phyloP scores from a whole-genome alignment of 331 rosid genomes.

The Quercus lobata region DNA sequence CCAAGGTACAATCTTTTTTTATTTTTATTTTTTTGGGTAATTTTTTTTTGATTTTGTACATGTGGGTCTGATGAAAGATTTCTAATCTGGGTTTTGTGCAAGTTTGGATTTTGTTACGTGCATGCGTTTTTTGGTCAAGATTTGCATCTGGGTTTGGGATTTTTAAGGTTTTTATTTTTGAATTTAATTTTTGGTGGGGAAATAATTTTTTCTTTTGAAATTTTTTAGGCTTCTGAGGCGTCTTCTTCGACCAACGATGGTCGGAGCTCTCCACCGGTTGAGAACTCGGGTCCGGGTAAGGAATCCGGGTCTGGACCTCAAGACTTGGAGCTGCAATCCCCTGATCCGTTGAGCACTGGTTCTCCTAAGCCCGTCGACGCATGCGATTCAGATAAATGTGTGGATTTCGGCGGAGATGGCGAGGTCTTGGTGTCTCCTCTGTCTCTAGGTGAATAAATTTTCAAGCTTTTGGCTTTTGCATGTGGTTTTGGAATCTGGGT shows the following conservation, averaged over 20 bases:
- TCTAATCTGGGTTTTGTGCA: slow-evolving; percentile 13
- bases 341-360: slow-evolving; percentile 71
- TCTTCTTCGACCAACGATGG: slow-evolving; percentile 59
- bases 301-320: slow-evolving; percentile 60
- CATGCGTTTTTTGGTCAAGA: neutral
- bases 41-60: neutral
- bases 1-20: slow-evolving; percentile 50
- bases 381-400: slow-evolving; percentile 49
- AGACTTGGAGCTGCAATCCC: slow-evolving; percentile 44
- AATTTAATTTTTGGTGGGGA: slow-evolving; percentile 18
- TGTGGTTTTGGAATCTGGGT: slow-evolving; percentile 18
- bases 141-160: slow-evolving; percentile 5
- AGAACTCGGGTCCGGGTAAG: slow-evolving; percentile 55
- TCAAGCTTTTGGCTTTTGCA: slow-evolving; percentile 18
- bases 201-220: too few species aligned
- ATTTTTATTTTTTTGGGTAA: neutral
- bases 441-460: slow-evolving; percentile 39
- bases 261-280: slow-evolving; percentile 35
- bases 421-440: slow-evolving; percentile 55
- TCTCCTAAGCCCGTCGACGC: slow-evolving; percentile 45
- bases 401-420: slow-evolving; percentile 36
- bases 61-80: neutral
- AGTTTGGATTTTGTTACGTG: slow-evolving; percentile 11
- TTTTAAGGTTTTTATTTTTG: neutral
- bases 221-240: slow-evolving; percentile 59